Conservation (phyloP, 192 early-diverging fungal species). For the Funneliformis mosseae region DNA sequence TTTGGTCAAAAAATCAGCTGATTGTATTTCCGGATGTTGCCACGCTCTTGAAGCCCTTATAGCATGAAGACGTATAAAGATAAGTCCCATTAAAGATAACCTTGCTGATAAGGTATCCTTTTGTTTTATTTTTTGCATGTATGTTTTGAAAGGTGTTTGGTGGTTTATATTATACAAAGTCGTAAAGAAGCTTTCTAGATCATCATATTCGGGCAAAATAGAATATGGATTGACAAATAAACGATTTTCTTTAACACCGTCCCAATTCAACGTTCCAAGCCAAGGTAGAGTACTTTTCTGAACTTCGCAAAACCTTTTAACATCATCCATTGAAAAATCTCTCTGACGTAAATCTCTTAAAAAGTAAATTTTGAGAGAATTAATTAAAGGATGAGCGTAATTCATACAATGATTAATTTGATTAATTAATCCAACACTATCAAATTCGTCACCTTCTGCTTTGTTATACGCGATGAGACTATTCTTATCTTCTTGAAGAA, state of each 20-base stretch:
- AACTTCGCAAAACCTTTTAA: constrained; percentile 13
- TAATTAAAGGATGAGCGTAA: neutral
- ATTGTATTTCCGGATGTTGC: neutral
- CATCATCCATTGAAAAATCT: constrained; percentile 19
- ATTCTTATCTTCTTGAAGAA: neutral
- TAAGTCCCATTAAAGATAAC: constrained; percentile 21
- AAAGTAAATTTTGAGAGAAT: constrained; percentile 33
- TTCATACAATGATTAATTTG: constrained; percentile 17
- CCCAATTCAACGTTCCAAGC: constrained; percentile 21
- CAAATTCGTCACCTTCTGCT: neutral
- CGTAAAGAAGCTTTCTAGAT: constrained; percentile 2
- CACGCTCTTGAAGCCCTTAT: constrained; percentile 1
- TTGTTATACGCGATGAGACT: too few species aligned
- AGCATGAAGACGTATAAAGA: constrained; percentile 1
- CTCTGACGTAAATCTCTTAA: constrained; percentile 7
- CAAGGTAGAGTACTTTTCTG: constrained; percentile 22
- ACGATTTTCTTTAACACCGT: neutral
- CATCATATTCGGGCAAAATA: neutral
- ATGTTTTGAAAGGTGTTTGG: neutral
- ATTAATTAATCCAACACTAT: neutral
- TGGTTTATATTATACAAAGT: neutral
- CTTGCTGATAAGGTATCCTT: neutral
- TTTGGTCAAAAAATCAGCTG: neutral
- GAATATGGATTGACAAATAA: constrained; percentile 32
- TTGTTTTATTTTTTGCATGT: neutral